Conservation (phyloP, 106 monocot genomes). For the Triglochin maritima region DNA sequence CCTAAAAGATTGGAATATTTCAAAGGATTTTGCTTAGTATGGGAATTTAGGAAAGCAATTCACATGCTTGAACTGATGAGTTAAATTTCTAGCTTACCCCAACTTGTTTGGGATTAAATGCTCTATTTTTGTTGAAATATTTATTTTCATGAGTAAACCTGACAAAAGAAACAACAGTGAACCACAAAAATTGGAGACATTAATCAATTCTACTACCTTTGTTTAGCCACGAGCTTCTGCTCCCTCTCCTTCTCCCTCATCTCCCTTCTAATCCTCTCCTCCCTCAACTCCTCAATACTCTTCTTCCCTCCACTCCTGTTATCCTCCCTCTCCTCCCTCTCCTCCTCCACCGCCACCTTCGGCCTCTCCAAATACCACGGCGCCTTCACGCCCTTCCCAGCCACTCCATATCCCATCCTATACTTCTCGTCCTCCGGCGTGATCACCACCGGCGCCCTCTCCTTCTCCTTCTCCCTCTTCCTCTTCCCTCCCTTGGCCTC, state of each 20-base stretch:
- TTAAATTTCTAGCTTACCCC: too few species aligned
- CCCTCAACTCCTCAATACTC: constrained; percentile 38
- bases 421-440: constrained; percentile 89
- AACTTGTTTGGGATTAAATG: too few species aligned
- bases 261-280: constrained; percentile 45
- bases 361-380: constrained; percentile 62
- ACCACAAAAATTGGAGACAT: neutral
- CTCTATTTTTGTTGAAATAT: too few species aligned
- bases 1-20: too few species aligned
- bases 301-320: constrained; percentile 36
- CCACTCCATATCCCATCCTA: constrained; percentile 67
- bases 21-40: too few species aligned
- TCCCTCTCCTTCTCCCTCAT: constrained; percentile 27
- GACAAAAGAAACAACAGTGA: too few species aligned
- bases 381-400: constrained; percentile 82
- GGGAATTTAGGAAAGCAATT: too few species aligned
- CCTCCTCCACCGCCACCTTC: neutral
- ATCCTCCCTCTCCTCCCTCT: neutral
- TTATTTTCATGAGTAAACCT: too few species aligned
- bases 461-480: constrained; percentile 22
- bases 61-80: too few species aligned
- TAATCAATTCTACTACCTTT: constrained; percentile 12
- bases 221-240: constrained; percentile 1
- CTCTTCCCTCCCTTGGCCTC: constrained; percentile 3
- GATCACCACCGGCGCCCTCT: constrained; percentile 27